phyloP scores from a whole-genome alignment of 179 eudicot species.

The Beta lomatogona region DNA sequence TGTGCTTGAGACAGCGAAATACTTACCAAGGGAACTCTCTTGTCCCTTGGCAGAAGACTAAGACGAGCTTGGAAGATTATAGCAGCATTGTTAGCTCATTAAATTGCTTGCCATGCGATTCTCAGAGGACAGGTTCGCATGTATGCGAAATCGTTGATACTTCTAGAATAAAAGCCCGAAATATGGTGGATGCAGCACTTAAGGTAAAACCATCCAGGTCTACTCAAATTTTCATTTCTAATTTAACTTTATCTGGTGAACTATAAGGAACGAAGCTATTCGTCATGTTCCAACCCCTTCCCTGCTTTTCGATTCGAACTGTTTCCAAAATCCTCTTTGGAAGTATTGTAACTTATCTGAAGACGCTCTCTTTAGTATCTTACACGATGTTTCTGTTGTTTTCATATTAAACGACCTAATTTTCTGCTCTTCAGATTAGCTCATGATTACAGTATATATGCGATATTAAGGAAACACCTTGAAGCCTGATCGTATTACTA shows the following conservation, averaged over 20 bases:
- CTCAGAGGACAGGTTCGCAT: constrained; percentile 62
- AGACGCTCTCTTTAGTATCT: neutral
- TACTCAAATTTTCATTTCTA: neutral
- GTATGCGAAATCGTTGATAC: constrained; percentile 81
- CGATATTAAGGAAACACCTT: neutral
- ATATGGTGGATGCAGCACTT: constrained; percentile 84
- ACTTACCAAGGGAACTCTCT: constrained; percentile 68
- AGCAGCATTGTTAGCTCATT: constrained; percentile 42
- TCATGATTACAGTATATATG: neutral
- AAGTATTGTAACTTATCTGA: neutral
- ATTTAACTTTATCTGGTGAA: neutral
- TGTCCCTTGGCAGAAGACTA: constrained; percentile 49
- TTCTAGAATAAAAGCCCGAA: constrained; percentile 77
- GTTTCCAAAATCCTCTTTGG: neutral
- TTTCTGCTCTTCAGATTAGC: too few species aligned
- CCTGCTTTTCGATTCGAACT: neutral
- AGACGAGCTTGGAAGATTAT: constrained; percentile 40
- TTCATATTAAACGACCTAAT: neutral
- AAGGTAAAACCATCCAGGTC: constrained; percentile 52
- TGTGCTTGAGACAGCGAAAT: constrained; percentile 76
- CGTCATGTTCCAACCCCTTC: neutral
- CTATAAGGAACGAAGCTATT: neutral
- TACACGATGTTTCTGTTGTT: neutral
- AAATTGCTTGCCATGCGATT: constrained; percentile 43
- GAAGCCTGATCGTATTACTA: neutral